These are phyloP conservation scores for Psidium guajava DNA, from an alignment of 345 rosid genomes.

Conservation along the genomic window DNA sequence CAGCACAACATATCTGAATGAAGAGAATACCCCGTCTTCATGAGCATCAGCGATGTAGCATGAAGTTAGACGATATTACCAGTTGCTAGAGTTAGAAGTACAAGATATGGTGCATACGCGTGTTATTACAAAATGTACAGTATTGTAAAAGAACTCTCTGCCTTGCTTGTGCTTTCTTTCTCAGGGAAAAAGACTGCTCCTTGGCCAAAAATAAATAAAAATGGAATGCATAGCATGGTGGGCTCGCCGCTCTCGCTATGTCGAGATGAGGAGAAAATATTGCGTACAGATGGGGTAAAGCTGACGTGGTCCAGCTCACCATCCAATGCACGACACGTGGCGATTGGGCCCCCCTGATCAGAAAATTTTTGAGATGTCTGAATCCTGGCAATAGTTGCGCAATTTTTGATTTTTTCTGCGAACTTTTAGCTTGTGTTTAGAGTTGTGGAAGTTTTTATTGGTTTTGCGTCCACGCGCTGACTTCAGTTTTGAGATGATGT, in stretches of 20 bases:
- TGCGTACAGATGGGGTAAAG: too few species aligned
- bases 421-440: neutral
- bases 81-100: neutral
- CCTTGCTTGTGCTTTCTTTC: neutral
- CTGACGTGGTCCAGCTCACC: too few species aligned
- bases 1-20: neutral
- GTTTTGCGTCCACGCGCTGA: neutral
- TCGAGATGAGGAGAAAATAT: neutral
- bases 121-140: neutral
- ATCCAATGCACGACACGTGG: too few species aligned
- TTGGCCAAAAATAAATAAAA: neutral
- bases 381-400: neutral
- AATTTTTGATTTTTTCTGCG: rapidly evolving
- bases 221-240: neutral
- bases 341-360: too few species aligned
- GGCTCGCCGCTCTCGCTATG: neutral
- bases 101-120: neutral
- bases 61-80: neutral
- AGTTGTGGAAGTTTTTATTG: neutral
- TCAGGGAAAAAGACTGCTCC: neutral
- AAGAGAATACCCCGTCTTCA: neutral
- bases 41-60: neutral
- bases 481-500: neutral
- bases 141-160: neutral
- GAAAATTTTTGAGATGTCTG: neutral